phyloP scores from a whole-genome alignment of 192 early-diverging fungal species.

The Coemansia sp. region DNA sequence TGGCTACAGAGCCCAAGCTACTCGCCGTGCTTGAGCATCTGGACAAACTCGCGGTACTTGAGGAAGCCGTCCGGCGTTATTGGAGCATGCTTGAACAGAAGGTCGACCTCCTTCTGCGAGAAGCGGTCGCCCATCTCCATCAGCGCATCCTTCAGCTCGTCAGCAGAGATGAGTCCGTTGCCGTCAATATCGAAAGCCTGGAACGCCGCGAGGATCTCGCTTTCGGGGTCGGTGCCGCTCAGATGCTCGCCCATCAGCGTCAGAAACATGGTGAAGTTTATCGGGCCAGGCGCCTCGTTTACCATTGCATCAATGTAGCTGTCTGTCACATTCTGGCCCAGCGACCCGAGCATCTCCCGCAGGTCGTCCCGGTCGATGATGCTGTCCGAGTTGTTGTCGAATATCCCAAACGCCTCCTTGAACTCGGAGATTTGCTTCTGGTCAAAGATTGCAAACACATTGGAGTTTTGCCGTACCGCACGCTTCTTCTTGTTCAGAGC shows the following conservation, averaged over 20 bases:
- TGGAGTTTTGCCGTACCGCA: constrained; percentile 90
- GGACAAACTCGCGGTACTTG: constrained; percentile 91
- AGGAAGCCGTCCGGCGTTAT: constrained; percentile 76
- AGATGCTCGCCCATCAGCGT: constrained; percentile 95
- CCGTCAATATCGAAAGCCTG: constrained; percentile 88
- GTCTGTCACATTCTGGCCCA: constrained; percentile 70
- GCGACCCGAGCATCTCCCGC: constrained; percentile 80
- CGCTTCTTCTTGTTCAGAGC: constrained; percentile 80
- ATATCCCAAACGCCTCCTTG: constrained; percentile 95
- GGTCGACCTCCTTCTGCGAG: constrained; percentile 89
- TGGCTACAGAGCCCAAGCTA: constrained; percentile 3
- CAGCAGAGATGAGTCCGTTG: constrained; percentile 77
- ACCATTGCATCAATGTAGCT: constrained; percentile 90
- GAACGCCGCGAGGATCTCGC: constrained; percentile 89
- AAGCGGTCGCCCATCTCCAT: constrained; percentile 94
- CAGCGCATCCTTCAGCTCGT: constrained; percentile 83
- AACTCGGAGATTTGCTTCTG: constrained; percentile 94
- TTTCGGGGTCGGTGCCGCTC: constrained; percentile 87
- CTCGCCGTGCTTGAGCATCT: constrained; percentile 86
- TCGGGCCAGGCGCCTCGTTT: constrained; percentile 79
- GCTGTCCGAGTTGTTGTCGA: constrained; percentile 92
- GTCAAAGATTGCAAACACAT: constrained; percentile 98
- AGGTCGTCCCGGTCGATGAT: constrained; percentile 92
- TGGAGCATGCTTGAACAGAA: constrained; percentile 90
- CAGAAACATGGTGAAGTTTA: constrained; percentile 98